Percentiles rank a stretch among this genome's conserved stretches.
These are phyloP conservation scores for Candida odintsovae DNA, from an alignment of 805 yeast genomes.

Conservation along the genomic window DNA sequence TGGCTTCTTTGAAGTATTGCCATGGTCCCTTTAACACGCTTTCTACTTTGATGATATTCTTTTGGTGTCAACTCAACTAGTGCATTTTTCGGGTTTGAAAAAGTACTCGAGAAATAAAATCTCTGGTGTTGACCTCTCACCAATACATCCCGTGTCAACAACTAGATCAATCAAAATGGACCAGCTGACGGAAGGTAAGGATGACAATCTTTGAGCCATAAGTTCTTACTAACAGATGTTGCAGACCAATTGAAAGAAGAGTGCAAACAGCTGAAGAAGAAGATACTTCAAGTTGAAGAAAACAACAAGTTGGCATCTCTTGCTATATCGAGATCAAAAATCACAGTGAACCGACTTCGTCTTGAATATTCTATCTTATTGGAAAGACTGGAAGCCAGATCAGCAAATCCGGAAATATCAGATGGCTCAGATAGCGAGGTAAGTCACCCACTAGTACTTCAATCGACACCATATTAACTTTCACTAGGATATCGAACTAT, in stretches of 20 bases:
- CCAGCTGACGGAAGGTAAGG: not conserved
- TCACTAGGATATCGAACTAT: slow-evolving; percentile 9
- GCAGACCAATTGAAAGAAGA: slow-evolving; percentile 46
- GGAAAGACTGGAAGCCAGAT: slow-evolving; percentile 68
- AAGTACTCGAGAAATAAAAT: not conserved
- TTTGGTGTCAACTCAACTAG: not conserved
- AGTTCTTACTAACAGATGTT: not conserved
- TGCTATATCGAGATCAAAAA: slow-evolving; percentile 71
- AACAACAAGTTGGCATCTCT: slow-evolving; percentile 72
- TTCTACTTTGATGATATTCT: not conserved
- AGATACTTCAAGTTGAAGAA: slow-evolving; percentile 67
- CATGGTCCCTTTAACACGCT: not conserved
- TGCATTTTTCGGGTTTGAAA: no score
- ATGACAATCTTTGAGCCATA: not conserved
- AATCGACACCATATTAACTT: not conserved
- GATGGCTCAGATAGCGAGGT: slow-evolving; percentile 6
- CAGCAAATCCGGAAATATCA: slow-evolving; percentile 19
- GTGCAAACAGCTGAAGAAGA: slow-evolving; percentile 64
- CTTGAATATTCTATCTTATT: slow-evolving; percentile 77
- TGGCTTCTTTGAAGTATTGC: not conserved
- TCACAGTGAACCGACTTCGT: slow-evolving; percentile 70
- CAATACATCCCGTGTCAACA: not conserved
- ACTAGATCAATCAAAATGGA: not conserved
- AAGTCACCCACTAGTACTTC: not conserved
- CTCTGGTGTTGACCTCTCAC: no score